Evolutionary conservation across 768 basidiomycete species (phyloP).

Genomic region (Russula lepida): DNA sequence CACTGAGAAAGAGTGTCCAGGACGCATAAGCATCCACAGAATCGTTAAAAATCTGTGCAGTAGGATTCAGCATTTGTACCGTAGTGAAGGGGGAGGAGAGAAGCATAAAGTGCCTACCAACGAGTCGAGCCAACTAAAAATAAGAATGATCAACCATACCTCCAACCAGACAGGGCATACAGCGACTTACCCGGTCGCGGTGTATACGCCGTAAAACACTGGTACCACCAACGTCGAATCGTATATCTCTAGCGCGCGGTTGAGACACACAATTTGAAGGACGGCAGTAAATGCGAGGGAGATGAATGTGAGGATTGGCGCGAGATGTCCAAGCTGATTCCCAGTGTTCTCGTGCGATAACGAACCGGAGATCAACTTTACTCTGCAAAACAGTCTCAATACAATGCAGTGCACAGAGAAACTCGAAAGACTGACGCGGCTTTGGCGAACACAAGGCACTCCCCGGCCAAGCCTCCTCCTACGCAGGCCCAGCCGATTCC

Average conservation of each 20-base stretch:
- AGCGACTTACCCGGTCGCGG: conserved; percentile 57
- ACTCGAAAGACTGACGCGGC: conserved; percentile 42
- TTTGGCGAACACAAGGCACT: conserved; percentile 80
- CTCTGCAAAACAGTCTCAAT: conserved; percentile 35
- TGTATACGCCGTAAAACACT: conserved; percentile 90
- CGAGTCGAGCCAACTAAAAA: conserved; percentile 49
- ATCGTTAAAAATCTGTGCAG: conserved; percentile 62
- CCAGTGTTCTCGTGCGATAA: conserved; percentile 74
- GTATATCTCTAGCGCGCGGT: conserved; percentile 82
- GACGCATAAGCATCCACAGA: conserved; percentile 77
- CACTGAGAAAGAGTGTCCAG: conserved; percentile 86
- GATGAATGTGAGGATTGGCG: conserved; percentile 63
- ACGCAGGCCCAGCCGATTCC: conserved; percentile 93
- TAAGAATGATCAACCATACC: not conserved
- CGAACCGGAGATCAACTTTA: conserved; percentile 69
- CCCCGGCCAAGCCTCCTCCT: conserved; percentile 85
- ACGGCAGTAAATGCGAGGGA: conserved; percentile 64
- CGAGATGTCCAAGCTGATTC: conserved; percentile 79
- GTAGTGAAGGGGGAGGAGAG: not conserved
- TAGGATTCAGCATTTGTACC: not conserved
- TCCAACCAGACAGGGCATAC: not conserved
- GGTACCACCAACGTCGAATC: conserved; percentile 90
- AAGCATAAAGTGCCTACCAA: conserved; percentile 27
- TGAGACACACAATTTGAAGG: conserved; percentile 84
- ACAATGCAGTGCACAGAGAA: not conserved